phyloP scores from a whole-genome alignment of 352 stramenopile genomes.

The Phytophthora cactorum region DNA sequence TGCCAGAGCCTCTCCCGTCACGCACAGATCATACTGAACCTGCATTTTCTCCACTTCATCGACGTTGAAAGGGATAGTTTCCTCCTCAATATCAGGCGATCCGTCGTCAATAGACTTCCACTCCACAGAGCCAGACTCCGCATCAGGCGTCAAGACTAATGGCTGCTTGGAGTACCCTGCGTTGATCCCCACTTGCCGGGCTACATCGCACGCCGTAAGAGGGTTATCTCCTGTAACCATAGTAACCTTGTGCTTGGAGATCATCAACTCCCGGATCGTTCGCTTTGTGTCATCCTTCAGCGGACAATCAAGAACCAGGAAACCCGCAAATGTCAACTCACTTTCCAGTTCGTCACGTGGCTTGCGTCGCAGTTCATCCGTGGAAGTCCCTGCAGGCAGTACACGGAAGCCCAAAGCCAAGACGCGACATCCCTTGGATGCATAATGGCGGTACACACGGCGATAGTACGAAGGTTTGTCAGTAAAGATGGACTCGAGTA shows the following conservation, averaged over 20 bases:
- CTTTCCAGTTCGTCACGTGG: slow-evolving; percentile 91
- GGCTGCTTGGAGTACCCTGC: slow-evolving; percentile 82
- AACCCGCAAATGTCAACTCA: slow-evolving; percentile 95
- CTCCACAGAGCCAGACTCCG: slow-evolving; percentile 42
- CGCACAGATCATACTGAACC: slow-evolving; percentile 86
- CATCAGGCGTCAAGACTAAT: slow-evolving; percentile 69
- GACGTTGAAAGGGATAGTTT: slow-evolving; percentile 63
- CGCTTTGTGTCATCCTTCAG: slow-evolving; percentile 97
- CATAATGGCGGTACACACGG: slow-evolving; percentile 82
- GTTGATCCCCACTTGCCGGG: slow-evolving; percentile 96
- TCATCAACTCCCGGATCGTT: slow-evolving; percentile 94
- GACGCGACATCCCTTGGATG: slow-evolving; percentile 89
- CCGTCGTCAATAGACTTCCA: slow-evolving; percentile 90
- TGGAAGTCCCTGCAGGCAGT: slow-evolving; percentile 63
- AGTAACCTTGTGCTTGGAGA: slow-evolving; percentile 91
- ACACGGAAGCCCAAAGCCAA: slow-evolving; percentile 96
- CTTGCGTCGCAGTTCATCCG: slow-evolving; percentile 72
- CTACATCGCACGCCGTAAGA: slow-evolving; percentile 98
- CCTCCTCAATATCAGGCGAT: slow-evolving; percentile 92
- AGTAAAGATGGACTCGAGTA: slow-evolving; percentile 87
- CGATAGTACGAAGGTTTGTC: slow-evolving; percentile 92
- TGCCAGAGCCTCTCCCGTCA: slow-evolving; percentile 78
- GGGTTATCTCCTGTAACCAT: slow-evolving; percentile 99
- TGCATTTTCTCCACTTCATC: slow-evolving; percentile 61
- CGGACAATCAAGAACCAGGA: slow-evolving; percentile 88